Evolutionary conservation across 2,329 filamentous ascomycete genomes (phyloP).

Genomic region (Arthrobotrys iridis): DNA sequence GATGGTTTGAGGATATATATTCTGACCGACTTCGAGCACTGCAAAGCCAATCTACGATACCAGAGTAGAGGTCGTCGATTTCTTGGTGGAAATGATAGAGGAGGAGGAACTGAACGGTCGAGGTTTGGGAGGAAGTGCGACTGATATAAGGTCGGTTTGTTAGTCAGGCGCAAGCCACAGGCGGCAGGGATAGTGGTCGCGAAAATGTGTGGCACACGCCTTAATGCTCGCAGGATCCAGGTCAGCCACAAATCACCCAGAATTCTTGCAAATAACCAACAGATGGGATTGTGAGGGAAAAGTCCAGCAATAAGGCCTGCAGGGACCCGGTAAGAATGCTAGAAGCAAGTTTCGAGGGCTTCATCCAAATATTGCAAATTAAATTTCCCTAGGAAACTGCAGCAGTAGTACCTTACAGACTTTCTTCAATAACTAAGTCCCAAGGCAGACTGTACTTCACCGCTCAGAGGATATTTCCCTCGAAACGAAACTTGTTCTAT

Average conservation of each 20-base stretch:
- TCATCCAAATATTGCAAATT: too few species aligned
- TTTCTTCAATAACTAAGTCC: background rate
- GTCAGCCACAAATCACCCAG: slow-evolving; percentile 31
- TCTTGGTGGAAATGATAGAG: slow-evolving; percentile 46
- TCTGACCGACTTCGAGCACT: slow-evolving; percentile 12
- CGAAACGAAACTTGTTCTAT: too few species aligned
- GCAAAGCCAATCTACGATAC: slow-evolving; percentile 27
- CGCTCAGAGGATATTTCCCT: too few species aligned
- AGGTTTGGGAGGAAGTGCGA: slow-evolving; percentile 40
- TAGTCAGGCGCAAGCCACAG: slow-evolving; percentile 49
- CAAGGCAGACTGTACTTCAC: slow-evolving; percentile 8
- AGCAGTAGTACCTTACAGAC: background rate
- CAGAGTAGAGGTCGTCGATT: slow-evolving; percentile 36
- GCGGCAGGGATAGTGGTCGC: slow-evolving; percentile 1
- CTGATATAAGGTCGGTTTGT: slow-evolving; percentile 48
- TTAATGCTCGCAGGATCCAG: slow-evolving; percentile 48
- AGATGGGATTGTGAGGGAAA: background rate
- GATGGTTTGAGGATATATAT: slow-evolving; percentile 44
- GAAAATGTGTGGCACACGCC: slow-evolving; percentile 22
- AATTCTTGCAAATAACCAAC: background rate
- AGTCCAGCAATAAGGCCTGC: slow-evolving; percentile 3
- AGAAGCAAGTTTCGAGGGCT: background rate
- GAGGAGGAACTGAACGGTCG: slow-evolving; percentile 44
- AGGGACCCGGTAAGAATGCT: background rate
- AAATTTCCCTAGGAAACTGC: too few species aligned